Conservation (phyloP, 2,329 filamentous ascomycete genomes). For the Fusarium buxicola region DNA sequence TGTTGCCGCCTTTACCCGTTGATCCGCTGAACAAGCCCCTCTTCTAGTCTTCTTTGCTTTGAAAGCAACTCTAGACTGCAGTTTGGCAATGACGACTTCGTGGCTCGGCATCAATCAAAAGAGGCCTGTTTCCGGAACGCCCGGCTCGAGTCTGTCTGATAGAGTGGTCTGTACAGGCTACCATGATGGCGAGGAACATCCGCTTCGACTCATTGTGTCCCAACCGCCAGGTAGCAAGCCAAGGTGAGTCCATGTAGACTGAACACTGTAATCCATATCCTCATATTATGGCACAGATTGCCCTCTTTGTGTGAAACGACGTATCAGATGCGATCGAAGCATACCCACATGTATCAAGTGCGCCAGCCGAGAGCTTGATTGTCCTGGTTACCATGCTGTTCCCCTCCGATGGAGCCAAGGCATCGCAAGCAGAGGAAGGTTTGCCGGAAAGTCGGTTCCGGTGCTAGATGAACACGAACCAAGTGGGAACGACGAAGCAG, state of each 20-base stretch:
- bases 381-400: constrained; percentile 33
- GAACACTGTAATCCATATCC: not conserved
- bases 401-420: constrained; percentile 38
- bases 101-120: too few relatives aligned
- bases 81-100: too few relatives aligned
- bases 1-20: too few relatives aligned
- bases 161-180: too few relatives aligned
- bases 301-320: constrained; percentile 30
- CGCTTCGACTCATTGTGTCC: constrained; percentile 30
- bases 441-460: constrained; percentile 28
- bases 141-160: not conserved
- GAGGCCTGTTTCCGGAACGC: too few relatives aligned
- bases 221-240: constrained; percentile 27
- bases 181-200: constrained; percentile 23
- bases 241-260: constrained; percentile 10
- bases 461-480: not conserved
- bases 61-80: too few relatives aligned
- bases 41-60: too few relatives aligned
- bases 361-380: constrained; percentile 25
- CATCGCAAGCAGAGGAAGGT: constrained; percentile 36
- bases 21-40: too few relatives aligned
- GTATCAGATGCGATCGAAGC: constrained; percentile 39
- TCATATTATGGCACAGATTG: constrained; percentile 19
- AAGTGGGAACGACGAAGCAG: not conserved
- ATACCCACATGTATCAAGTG: constrained; percentile 36